Percentiles rank a stretch among this genome's conserved stretches.
phyloP scores from a whole-genome alignment of 495 filamentous ascomycete species.

The Barbatosphaeria neglecta region DNA sequence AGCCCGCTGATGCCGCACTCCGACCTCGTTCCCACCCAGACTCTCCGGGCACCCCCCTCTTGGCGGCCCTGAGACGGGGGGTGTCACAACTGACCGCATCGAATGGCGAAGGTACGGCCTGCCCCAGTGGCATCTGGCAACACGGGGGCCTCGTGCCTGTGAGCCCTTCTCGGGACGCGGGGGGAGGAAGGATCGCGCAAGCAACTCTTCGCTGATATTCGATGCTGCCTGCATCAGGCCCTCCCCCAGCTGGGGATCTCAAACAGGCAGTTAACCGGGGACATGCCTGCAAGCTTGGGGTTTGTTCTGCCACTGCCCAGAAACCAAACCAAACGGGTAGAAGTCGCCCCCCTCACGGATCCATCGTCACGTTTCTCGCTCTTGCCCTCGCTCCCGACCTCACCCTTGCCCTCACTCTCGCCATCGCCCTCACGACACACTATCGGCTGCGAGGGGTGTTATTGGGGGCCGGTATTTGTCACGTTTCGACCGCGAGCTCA shows the following conservation, averaged over 20 bases:
- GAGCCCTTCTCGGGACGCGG: not conserved
- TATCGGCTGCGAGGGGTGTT: too few species aligned
- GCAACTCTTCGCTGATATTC: not conserved
- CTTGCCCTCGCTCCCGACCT: not conserved
- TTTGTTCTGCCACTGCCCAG: not conserved
- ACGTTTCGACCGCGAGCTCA: not conserved
- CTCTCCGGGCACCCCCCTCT: not conserved
- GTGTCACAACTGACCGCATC: not conserved
- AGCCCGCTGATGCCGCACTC: not conserved
- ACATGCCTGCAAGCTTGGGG: not conserved
- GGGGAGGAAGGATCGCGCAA: not conserved
- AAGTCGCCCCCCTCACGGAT: not conserved
- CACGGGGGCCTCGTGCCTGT: too few species aligned
- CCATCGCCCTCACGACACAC: too few species aligned
- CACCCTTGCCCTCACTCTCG: too few species aligned
- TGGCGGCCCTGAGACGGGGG: not conserved
- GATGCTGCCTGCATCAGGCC: not conserved
- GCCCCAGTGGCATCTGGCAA: too few species aligned
- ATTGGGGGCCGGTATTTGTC: constrained; percentile 1
- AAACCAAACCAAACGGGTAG: not conserved
- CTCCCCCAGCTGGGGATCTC: not conserved
- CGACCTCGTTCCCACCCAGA: not conserved
- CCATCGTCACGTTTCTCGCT: not conserved
- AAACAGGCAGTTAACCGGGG: not conserved
- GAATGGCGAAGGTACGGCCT: not conserved